Evolutionary conservation across 1,284 basidiomycete species (phyloP).

Genomic region (Tilletia walkeri): DNA sequence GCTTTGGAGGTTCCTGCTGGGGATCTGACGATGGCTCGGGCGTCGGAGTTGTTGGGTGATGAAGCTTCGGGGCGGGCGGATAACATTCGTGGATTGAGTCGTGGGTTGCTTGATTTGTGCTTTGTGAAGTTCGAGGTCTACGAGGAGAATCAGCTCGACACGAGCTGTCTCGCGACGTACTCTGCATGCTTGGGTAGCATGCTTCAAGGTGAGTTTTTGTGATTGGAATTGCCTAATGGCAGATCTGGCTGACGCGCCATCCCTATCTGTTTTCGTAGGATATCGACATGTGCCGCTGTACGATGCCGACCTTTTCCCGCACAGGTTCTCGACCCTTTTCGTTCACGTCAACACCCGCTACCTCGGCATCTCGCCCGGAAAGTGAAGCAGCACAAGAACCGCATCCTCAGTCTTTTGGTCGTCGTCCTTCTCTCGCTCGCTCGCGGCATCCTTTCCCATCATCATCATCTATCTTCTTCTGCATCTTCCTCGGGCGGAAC

Average conservation of each 20-base stretch:
- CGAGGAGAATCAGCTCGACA: constrained; percentile 39
- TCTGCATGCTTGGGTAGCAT: not conserved
- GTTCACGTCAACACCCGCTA: constrained; percentile 36
- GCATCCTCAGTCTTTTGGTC: no score
- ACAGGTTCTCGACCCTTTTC: constrained; percentile 50
- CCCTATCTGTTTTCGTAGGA: constrained; percentile 22
- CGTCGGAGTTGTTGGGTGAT: constrained; percentile 22
- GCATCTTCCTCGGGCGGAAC: no score
- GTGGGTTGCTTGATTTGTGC: constrained; percentile 50
- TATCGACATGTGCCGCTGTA: constrained; percentile 51
- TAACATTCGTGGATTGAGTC: constrained; percentile 24
- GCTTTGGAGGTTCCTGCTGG: constrained; percentile 43
- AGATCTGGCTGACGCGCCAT: not conserved
- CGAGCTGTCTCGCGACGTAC: constrained; percentile 2
- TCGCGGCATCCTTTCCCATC: no score
- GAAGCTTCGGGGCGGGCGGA: not conserved
- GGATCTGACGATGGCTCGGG: constrained; percentile 18
- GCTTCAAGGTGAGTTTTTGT: constrained; percentile 14
- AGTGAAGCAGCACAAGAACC: not conserved
- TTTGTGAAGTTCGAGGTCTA: constrained; percentile 51
- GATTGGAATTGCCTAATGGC: not conserved
- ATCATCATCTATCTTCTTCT: no score
- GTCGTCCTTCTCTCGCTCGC: no score
- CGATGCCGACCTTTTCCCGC: constrained; percentile 46
- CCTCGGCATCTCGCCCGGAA: constrained; percentile 27